Evolutionary conservation across 1,284 basidiomycete species (phyloP), one percentile per base, ranked within the genome.

Genomic region (Irpex sp.): DNA sequence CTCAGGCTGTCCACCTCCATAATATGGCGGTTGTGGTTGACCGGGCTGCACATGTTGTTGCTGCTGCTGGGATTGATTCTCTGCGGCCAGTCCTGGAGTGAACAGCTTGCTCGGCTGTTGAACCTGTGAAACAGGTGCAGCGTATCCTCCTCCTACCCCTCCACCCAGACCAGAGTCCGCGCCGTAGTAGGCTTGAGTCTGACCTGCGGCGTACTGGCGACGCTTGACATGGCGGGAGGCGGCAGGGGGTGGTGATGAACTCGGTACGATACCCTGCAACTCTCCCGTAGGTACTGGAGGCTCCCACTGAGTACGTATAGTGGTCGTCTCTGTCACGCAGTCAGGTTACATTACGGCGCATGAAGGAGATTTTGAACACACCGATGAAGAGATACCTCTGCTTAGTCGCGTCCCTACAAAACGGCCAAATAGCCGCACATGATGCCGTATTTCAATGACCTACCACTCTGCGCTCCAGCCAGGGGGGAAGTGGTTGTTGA

Each of bases 401-500:
- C 78, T 95, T 88, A 73, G 87, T 86, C 72, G 88, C 86, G 83
- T 98, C 94, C 97, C 96, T 97, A 80, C 20, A 70, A 54, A 58
- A 44, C 38, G 76, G 76, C 68, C 32, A 67, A 66, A 70, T 72
- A 22, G 56, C 66, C 76, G 56, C 71, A 70, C 44, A 62, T 69
- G 22, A 66, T 65, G 73, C 73, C 66, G 32, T 27, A 60, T 49
- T 15, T 22, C n/a, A 45, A 59, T 66, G 60, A 79, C 87, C 76
- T 80, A 95, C 96, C 96, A 97, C 87, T 97, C 94, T 78, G 95
- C 92, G 75, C 89, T 87, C 96, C 96, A 98, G 67, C 96, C 97
- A 74, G n/a, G 93, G 93, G 73, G 96, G 96, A 65, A 98, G 85
- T 80, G 94, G 90, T 78, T 91, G 88, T 73, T 60, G 58, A 27